phyloP scores from a whole-genome alignment of 805 yeast genomes.

The Cyberlindnera meyerae region DNA sequence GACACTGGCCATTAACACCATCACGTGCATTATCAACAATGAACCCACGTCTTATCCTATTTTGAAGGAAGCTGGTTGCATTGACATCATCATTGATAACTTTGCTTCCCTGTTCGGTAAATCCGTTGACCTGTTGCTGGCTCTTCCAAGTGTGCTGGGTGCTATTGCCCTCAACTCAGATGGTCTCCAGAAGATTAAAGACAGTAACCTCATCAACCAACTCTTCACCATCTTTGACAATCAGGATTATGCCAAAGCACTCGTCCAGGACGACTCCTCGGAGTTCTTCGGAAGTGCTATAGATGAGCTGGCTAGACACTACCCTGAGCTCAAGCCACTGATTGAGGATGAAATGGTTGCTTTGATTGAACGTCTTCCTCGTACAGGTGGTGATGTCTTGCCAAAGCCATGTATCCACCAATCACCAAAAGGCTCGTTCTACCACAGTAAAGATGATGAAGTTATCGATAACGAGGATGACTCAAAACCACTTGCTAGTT shows the following conservation, averaged over 20 bases:
- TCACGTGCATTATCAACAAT: slow-evolving; percentile 71
- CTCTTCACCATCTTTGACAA: slow-evolving; percentile 50
- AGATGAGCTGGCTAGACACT: slow-evolving; percentile 81
- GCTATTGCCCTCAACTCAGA: slow-evolving; percentile 75
- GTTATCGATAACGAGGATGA: slow-evolving; percentile 39
- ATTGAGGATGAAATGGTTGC: slow-evolving; percentile 45
- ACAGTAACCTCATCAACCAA: slow-evolving; percentile 33
- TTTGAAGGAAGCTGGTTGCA: slow-evolving; percentile 69
- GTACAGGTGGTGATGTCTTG: slow-evolving; percentile 30
- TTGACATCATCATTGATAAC: slow-evolving; percentile 57
- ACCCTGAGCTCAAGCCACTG: slow-evolving; percentile 61
- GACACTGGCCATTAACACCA: slow-evolving; percentile 55
- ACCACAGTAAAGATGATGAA: slow-evolving; percentile 37
- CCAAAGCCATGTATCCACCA: slow-evolving; percentile 41
- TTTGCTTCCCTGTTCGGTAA: slow-evolving; percentile 54
- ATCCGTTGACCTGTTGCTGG: slow-evolving; percentile 50
- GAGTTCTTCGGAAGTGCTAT: slow-evolving; percentile 59
- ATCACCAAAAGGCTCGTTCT: slow-evolving; percentile 37
- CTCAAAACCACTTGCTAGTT: slow-evolving; percentile 36
- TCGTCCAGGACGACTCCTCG: slow-evolving; percentile 49
- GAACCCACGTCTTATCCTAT: slow-evolving; percentile 88
- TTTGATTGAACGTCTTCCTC: slow-evolving; percentile 43
- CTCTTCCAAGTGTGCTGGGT: slow-evolving; percentile 72
- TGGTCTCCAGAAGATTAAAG: slow-evolving; percentile 56
- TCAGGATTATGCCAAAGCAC: slow-evolving; percentile 45